Percentiles rank a stretch among this genome's conserved stretches.
phyloP scores from a whole-genome alignment of 2,329 filamentous ascomycete genomes.

The Huntiella bhutanensis region DNA sequence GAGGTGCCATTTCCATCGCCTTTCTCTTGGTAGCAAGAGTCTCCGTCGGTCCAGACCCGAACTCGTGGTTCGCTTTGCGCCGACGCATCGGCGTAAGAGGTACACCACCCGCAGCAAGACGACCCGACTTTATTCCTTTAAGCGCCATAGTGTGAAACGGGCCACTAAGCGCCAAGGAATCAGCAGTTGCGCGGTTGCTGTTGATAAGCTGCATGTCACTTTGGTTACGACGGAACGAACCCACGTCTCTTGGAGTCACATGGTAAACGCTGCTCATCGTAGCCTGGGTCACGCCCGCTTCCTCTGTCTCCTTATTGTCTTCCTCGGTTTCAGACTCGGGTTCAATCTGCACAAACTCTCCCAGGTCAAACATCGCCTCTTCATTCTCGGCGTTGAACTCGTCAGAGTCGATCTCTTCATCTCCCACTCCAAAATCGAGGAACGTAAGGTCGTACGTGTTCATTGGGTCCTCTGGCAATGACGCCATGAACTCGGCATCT shows the following conservation, averaged over 20 bases:
- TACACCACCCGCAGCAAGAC: slow-evolving; percentile 39
- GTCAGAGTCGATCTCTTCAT: background rate
- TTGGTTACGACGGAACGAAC: slow-evolving; percentile 56
- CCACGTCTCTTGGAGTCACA: slow-evolving; percentile 47
- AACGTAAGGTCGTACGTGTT: background rate
- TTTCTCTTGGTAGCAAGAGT: no score
- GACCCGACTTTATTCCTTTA: slow-evolving; percentile 44
- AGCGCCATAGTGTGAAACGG: slow-evolving; percentile 41
- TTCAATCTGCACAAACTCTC: background rate
- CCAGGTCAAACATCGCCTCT: background rate
- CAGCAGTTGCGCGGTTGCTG: slow-evolving; percentile 39
- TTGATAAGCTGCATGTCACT: slow-evolving; percentile 41
- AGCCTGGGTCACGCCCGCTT: slow-evolving; percentile 41
- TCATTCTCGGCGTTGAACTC: background rate
- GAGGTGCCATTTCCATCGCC: no score
- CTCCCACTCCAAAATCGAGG: background rate
- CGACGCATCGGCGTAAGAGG: slow-evolving; percentile 51
- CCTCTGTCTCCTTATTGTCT: slow-evolving; percentile 28
- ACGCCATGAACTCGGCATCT: slow-evolving; percentile 12
- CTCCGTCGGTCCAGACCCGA: background rate
- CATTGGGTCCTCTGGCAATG: slow-evolving; percentile 31
- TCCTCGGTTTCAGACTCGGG: background rate
- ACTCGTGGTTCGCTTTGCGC: slow-evolving; percentile 38
- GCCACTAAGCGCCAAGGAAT: slow-evolving; percentile 39
- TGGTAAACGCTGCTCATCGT: slow-evolving; percentile 37